phyloP scores from a whole-genome alignment of 352 stramenopile genomes.

The Elongisporangium undulatum region DNA sequence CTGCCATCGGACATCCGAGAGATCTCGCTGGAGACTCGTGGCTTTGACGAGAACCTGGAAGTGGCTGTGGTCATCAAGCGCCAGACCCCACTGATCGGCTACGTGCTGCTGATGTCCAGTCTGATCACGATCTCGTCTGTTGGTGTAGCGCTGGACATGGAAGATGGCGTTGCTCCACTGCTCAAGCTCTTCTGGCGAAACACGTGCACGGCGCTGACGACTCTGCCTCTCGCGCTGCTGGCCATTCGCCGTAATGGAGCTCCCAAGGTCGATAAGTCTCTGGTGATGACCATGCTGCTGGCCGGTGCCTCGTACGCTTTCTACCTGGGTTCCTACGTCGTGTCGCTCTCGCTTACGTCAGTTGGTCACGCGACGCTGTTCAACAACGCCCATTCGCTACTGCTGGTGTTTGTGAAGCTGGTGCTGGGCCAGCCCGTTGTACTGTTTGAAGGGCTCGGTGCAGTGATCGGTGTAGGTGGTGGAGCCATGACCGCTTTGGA shows the following conservation, averaged over 20 bases:
- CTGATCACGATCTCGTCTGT: slow-evolving; percentile 77
- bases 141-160: slow-evolving; percentile 66
- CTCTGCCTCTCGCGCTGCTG: slow-evolving; percentile 39
- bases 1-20: slow-evolving; percentile 68
- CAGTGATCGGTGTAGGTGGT: slow-evolving; percentile 63
- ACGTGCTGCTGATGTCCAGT: slow-evolving; percentile 55
- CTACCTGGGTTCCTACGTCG: slow-evolving; percentile 68
- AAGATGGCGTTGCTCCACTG: slow-evolving; percentile 45
- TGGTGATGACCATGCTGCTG: slow-evolving; percentile 38
- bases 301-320: slow-evolving; percentile 64
- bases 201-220: slow-evolving; percentile 53
- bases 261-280: slow-evolving; percentile 20
- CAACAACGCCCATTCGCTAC: slow-evolving; percentile 78
- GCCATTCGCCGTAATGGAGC: slow-evolving; percentile 30
- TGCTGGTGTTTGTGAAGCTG: slow-evolving; percentile 76
- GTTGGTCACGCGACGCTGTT: slow-evolving; percentile 81
- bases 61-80: slow-evolving; percentile 69
- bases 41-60: slow-evolving; percentile 64
- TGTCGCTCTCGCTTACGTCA: slow-evolving; percentile 63
- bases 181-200: slow-evolving; percentile 89
- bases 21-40: slow-evolving; percentile 66
- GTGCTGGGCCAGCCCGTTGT: slow-evolving; percentile 48
- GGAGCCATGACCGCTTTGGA: slow-evolving; percentile 72
- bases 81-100: slow-evolving; percentile 63
- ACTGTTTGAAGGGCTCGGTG: slow-evolving; percentile 57